Percentiles rank a stretch among this genome's conserved stretches.
phyloP scores from a whole-genome alignment of 2,329 filamentous ascomycete species.

The Colletotrichum coccodes region DNA sequence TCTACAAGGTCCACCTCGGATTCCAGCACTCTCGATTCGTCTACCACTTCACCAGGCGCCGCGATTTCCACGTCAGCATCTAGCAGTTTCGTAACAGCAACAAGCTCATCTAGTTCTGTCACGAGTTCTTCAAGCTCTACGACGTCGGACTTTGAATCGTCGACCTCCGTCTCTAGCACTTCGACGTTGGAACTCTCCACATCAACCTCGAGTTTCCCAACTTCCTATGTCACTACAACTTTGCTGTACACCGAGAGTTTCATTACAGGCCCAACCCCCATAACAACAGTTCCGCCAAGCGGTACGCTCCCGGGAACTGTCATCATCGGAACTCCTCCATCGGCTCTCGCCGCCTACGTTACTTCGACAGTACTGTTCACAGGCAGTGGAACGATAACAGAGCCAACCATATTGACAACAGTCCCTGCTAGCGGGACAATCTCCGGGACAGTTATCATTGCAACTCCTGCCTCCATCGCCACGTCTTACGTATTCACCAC shows the following conservation, averaged over 20 bases:
- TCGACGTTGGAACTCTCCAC: neutral
- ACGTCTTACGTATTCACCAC: slow-evolving; percentile 18
- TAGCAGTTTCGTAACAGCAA: neutral
- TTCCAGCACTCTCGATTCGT: neutral
- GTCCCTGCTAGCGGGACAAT: slow-evolving; percentile 7
- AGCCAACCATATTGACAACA: slow-evolving; percentile 7
- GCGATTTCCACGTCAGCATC: no score
- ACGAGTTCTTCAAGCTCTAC: neutral
- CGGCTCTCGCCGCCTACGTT: neutral
- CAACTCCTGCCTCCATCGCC: neutral
- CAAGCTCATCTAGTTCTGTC: neutral
- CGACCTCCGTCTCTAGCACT: neutral
- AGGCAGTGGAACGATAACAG: neutral
- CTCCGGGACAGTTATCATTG: slow-evolving; percentile 24
- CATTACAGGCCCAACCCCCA: neutral
- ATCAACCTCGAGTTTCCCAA: neutral
- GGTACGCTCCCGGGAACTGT: neutral
- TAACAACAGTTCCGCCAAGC: slow-evolving; percentile 15
- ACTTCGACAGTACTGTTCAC: slow-evolving; percentile 7
- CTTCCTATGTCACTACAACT: neutral
- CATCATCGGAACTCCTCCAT: neutral
- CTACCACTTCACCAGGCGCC: neutral
- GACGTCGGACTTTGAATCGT: neutral
- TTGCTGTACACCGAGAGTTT: neutral
- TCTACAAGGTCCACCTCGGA: neutral